Evolutionary conservation across 2,329 filamentous ascomycete species (phyloP).

Genomic region (Pyricularia sp.): DNA sequence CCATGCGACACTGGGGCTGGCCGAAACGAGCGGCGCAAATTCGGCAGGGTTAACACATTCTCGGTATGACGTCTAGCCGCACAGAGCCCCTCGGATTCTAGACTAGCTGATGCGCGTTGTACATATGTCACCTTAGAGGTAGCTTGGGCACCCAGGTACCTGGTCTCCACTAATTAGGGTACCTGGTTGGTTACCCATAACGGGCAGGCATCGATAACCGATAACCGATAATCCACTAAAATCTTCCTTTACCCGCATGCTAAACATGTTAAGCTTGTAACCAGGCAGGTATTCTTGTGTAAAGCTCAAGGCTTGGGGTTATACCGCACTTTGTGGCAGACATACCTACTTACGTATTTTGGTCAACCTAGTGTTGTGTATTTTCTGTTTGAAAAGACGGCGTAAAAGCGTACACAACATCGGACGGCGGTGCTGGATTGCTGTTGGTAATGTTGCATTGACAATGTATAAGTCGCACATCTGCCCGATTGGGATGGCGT

Average conservation of each 20-base stretch:
- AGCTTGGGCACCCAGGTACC: not conserved
- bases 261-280: not conserved
- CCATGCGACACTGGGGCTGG: not conserved
- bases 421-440: not conserved
- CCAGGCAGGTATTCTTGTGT: not conserved
- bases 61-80: not conserved
- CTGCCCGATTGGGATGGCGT: slow-evolving; percentile 1
- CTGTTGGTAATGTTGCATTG: not conserved
- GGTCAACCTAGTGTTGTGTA: not conserved
- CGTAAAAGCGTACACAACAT: not conserved
- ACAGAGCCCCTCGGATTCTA: not conserved
- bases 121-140: no score
- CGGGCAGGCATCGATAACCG: not conserved
- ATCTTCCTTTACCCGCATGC: not conserved
- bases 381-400: not conserved
- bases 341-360: not conserved
- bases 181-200: not conserved
- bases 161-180: not conserved
- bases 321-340: not conserved
- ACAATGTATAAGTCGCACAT: not conserved
- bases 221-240: not conserved
- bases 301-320: not conserved
- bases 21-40: not conserved
- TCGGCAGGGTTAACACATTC: not conserved
- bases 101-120: not conserved